Base-by-base conservation (phyloP, 805 yeast species). In the Wickerhamomyces sydowiorum region DNA sequence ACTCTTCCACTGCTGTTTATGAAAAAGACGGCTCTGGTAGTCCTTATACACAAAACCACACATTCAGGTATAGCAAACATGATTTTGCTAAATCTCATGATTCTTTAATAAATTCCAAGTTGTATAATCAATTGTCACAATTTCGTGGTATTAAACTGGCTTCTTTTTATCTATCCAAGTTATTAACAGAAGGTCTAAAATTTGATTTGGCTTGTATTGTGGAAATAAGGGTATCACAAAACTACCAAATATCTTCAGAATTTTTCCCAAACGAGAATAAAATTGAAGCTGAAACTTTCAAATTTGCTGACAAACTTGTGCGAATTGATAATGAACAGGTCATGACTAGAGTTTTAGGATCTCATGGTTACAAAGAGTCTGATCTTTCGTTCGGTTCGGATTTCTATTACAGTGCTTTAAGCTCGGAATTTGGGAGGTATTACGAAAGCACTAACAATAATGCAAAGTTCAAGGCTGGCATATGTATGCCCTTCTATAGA, bases 1-100 rank as follows among this genome's bases (percentile, higher is more conserved):
- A 55, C 63, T 49, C 46, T 22, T 48, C 49, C 1, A 43, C 38
- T 19, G 65, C 76, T 2, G 71, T 77, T 1, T 78, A 75, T 56
- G 86, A 79, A 49, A 72, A 71, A 45, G 85, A 80, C 59, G 84
- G 84, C 0, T 75, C 83, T 6, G 86, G 85, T 14, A 71, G 73
- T 14, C 73, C 80, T n/a, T 80, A 78, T 49, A 64, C 69, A 3
- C 80, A 68, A 41, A 73, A 73, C 48, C 64, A 65, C 37, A 69
- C 64, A 43, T 67, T 76, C 41, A 61, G 73, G 43, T 69, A 71
- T 48, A 61, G 65, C 38, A 63, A 65, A 39, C 56, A 51, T 20
- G 57, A 54, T 25, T 37, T 52, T 1, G 50, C 29, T 4, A 35
- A 31, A 5, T 40, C 59, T 22, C 50, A 51, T 19, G 64, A 58